Evolutionary conservation across 2,329 filamentous ascomycete genomes (phyloP), one percentile per base, ranked within the genome.

Genomic region (Drechmeria coniospora): DNA sequence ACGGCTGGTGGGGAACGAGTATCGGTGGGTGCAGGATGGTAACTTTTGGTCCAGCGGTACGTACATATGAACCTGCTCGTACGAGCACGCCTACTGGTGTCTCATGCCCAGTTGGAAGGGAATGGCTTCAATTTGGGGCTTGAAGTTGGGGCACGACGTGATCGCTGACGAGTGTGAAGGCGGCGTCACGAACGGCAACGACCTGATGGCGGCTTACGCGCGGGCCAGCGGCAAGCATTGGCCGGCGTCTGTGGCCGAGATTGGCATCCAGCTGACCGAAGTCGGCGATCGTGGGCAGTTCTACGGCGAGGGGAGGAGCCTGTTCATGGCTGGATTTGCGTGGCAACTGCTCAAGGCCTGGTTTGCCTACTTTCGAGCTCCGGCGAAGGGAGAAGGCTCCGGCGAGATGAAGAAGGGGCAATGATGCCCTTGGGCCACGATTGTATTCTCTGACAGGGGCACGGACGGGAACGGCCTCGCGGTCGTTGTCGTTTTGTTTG

Each of bases 131-230:
- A 13, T 13, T n/a, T n/a, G n/a, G 21, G 21, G 6, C 24, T 25
- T 10, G 17, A 18, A 7, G 8, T 25, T 27, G 27, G n/a, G n/a
- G 8, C 5, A 12, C 19, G 17, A 25, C 34, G 22, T 32, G 21
- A 15, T 14, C 5, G 23, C 22, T 13, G 14, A 12, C n/a, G 9
- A 17, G 7, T 23, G 15, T n/a, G 8, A 9, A 65, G 61, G 62
- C n/a, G 63, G 61, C 27, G 47, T 69, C 29, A 69, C 65, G 9
- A 68, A 68, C 34, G 64, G 64, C 18, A 68, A 68, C 36, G 66
- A 70, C 32, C 51, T 70, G 29, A 57, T 68, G 24, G 58, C 59
- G 12, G 63, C 63, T 3, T 70, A 68, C 39, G 55, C 56, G 7
- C 54, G 60, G 20, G 45, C 53, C 5, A 51, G 50, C 5, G 50